These are phyloP conservation scores for Smittium mucronatum DNA, from an alignment of 371 early-diverging fungal genomes.

Conservation along the genomic window DNA sequence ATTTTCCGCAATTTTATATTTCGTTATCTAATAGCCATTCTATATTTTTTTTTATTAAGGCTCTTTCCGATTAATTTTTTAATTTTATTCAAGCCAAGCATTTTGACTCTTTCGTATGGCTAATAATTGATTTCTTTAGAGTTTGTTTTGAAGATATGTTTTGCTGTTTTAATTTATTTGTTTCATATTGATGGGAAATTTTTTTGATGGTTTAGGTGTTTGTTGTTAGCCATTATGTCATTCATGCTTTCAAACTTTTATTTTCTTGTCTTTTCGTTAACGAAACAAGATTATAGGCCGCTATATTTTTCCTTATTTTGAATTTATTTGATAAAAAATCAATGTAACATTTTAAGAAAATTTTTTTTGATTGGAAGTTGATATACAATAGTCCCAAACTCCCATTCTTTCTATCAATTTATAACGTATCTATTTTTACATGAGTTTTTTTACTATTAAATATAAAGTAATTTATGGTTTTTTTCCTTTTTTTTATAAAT, in stretches of 20 bases:
- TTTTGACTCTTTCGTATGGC: not conserved
- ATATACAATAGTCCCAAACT: not conserved
- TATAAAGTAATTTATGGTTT: not conserved
- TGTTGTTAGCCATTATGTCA: not conserved
- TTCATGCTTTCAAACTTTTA: not conserved
- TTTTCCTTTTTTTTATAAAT: not conserved
- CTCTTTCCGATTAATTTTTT: not conserved
- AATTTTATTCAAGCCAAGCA: not conserved
- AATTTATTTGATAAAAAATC: not conserved
- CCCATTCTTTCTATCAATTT: not conserved
- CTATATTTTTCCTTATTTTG: not conserved
- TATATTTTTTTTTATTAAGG: not conserved
- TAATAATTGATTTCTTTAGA: not conserved
- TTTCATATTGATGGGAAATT: not conserved
- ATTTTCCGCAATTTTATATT: not conserved
- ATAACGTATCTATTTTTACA: not conserved
- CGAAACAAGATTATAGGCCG: not conserved
- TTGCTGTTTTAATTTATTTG: not conserved
- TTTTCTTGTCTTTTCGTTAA: not conserved
- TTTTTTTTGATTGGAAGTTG: not conserved
- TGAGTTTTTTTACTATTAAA: not conserved
- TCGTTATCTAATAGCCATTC: not conserved
- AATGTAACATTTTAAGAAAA: not conserved
- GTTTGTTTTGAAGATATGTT: not conserved
- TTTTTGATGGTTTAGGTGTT: not conserved